phyloP scores from a whole-genome alignment of 1,139 yeast species.

The Yueomyces sp. region DNA sequence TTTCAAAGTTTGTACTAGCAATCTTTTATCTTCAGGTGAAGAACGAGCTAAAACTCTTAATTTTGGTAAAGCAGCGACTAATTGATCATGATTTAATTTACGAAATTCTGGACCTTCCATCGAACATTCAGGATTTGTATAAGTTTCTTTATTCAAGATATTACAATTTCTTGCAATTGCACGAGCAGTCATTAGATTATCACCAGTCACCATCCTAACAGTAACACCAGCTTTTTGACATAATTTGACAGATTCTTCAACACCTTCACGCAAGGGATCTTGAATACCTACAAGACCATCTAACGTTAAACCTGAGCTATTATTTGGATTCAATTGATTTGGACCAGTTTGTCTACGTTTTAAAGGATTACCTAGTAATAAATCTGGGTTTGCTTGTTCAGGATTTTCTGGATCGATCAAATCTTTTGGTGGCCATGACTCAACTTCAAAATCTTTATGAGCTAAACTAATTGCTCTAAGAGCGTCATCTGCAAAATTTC shows the following conservation, averaged over 20 bases:
- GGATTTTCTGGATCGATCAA: conserved; percentile 21
- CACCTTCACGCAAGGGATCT: conserved; percentile 89
- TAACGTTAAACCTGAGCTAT: conserved; percentile 31
- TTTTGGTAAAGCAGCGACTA: conserved; percentile 50
- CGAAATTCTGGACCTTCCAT: conserved; percentile 94
- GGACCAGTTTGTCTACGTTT: background rate
- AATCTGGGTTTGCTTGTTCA: conserved; percentile 36
- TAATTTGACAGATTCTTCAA: conserved; percentile 72
- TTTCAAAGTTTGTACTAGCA: conserved; percentile 73
- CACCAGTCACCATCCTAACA: conserved; percentile 98
- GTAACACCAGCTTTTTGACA: conserved; percentile 87
- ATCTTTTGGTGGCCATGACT: conserved; percentile 57
- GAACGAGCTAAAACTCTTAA: conserved; percentile 85
- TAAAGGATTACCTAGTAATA: conserved; percentile 28
- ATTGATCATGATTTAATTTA: conserved; percentile 44
- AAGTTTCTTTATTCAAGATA: conserved; percentile 45
- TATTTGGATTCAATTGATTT: conserved; percentile 8
- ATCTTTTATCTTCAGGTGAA: conserved; percentile 87
- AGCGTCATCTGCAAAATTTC: conserved; percentile 59
- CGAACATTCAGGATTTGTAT: conserved; percentile 43
- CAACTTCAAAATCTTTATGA: conserved; percentile 50
- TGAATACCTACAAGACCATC: conserved; percentile 83
- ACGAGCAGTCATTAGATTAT: conserved; percentile 76
- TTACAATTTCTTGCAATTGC: conserved; percentile 85
- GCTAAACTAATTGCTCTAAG: conserved; percentile 78